Evolutionary conservation across 2,329 filamentous ascomycete species (phyloP).

Genomic region (Venturia pyrina): DNA sequence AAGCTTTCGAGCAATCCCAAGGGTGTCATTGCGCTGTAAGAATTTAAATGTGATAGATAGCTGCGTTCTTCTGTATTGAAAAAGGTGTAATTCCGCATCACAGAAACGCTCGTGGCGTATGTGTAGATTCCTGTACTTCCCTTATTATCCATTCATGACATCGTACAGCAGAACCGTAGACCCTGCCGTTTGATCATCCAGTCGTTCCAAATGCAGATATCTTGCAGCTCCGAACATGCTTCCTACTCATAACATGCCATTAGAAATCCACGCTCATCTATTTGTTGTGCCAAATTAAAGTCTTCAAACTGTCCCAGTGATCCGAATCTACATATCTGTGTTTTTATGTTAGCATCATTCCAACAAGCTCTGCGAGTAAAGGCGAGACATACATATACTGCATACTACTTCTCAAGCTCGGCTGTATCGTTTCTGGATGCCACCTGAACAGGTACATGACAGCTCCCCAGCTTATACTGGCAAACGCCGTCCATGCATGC

Average conservation of each 20-base stretch:
- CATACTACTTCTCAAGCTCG: slow-evolving; percentile 90
- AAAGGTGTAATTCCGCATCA: background rate
- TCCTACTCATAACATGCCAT: background rate
- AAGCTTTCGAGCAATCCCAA: background rate
- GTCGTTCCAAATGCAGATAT: background rate
- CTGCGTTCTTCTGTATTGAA: background rate
- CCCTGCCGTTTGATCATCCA: background rate
- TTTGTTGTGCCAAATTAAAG: slow-evolving; percentile 77
- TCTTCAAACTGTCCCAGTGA: slow-evolving; percentile 78
- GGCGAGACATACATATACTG: slow-evolving; percentile 71
- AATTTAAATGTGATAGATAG: background rate
- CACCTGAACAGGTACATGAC: slow-evolving; percentile 95
- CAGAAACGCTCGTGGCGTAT: background rate
- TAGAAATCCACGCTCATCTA: slow-evolving; percentile 19
- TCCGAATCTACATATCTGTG: slow-evolving; percentile 67
- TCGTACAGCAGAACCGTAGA: background rate
- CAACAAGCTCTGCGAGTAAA: slow-evolving; percentile 1
- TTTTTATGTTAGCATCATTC: slow-evolving; percentile 18
- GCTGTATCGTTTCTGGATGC: slow-evolving; percentile 85
- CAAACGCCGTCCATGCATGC: slow-evolving; percentile 89
- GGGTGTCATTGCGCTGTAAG: background rate
- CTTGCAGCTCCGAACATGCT: background rate
- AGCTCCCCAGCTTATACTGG: slow-evolving; percentile 77
- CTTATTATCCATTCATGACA: background rate
- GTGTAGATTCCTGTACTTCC: background rate